Percentiles rank a stretch among this genome's conserved stretches.
phyloP scores from a whole-genome alignment of 129 eudicot species.

The Pulicaria dysenterica region DNA sequence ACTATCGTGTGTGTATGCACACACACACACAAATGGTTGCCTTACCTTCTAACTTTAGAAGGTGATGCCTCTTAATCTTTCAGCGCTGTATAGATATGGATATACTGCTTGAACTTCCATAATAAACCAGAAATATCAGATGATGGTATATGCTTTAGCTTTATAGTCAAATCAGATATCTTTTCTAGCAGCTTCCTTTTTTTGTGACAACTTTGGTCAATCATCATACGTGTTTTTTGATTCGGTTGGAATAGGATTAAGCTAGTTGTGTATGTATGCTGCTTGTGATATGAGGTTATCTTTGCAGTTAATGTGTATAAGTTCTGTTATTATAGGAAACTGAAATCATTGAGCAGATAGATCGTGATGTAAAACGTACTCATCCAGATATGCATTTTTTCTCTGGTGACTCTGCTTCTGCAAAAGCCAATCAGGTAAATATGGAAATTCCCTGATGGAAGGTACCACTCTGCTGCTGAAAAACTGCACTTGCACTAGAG shows the following conservation, averaged over 20 bases:
- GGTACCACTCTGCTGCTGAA: too few species aligned
- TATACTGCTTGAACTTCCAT: neutral
- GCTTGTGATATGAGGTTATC: constrained; percentile 18
- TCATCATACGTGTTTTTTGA: neutral
- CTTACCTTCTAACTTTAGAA: neutral
- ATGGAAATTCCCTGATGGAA: too few species aligned
- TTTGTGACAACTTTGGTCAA: neutral
- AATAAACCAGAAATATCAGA: neutral
- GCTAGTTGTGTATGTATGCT: constrained; percentile 4
- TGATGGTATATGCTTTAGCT: neutral
- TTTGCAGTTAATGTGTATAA: constrained; percentile 14
- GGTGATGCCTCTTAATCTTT: neutral
- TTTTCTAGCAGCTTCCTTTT: neutral
- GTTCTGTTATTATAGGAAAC: constrained; percentile 59
- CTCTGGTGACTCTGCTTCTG: constrained; percentile 73
- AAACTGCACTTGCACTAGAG: too few species aligned
- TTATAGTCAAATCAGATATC: neutral
- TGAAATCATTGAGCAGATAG: constrained; percentile 89
- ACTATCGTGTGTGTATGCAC: too few species aligned
- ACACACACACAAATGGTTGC: neutral
- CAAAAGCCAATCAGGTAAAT: constrained; percentile 75
- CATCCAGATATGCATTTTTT: constrained; percentile 92
- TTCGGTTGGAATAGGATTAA: neutral
- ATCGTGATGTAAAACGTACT: constrained; percentile 94
- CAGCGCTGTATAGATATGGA: neutral